phyloP scores from a whole-genome alignment of 768 basidiomycete species.

The Tylopilus cervinicoccineus region DNA sequence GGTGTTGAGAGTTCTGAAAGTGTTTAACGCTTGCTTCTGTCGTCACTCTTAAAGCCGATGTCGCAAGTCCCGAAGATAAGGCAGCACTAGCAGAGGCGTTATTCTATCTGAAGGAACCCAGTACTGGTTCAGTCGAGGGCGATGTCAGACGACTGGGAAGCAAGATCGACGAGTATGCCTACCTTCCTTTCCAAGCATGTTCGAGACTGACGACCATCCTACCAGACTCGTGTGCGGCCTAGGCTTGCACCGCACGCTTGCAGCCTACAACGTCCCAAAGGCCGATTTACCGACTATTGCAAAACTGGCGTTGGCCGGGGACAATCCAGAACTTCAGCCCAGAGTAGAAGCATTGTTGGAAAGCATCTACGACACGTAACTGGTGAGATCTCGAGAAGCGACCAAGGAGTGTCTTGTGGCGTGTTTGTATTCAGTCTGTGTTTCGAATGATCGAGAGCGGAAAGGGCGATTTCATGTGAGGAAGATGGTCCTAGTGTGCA shows the following conservation, averaged over 20 bases:
- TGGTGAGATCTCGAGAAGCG: background rate
- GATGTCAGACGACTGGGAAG: slow-evolving; percentile 53
- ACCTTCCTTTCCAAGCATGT: background rate
- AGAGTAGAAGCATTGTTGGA: slow-evolving; percentile 50
- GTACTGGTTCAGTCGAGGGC: slow-evolving; percentile 62
- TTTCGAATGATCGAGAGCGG: background rate
- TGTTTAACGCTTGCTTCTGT: slow-evolving; percentile 70
- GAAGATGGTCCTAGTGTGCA: too few species aligned
- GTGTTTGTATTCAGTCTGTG: background rate
- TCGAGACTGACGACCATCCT: slow-evolving; percentile 6
- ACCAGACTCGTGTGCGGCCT: slow-evolving; percentile 56
- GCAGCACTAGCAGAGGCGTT: slow-evolving; percentile 52
- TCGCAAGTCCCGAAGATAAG: slow-evolving; percentile 60
- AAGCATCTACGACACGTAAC: slow-evolving; percentile 33
- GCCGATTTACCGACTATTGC: slow-evolving; percentile 54
- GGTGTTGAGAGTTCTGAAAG: slow-evolving; percentile 30
- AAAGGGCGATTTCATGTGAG: too few species aligned
- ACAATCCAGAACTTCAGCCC: slow-evolving; percentile 33
- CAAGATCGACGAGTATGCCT: slow-evolving; percentile 51
- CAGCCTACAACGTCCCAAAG: slow-evolving; percentile 60
- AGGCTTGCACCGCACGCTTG: slow-evolving; percentile 54
- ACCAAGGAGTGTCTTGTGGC: background rate
- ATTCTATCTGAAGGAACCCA: slow-evolving; percentile 54
- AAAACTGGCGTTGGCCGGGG: slow-evolving; percentile 18
- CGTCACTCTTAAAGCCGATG: slow-evolving; percentile 53